These are phyloP conservation scores for Euphrasia arctica DNA, from an alignment of 305 asterid genomes.

Conservation along the genomic window DNA sequence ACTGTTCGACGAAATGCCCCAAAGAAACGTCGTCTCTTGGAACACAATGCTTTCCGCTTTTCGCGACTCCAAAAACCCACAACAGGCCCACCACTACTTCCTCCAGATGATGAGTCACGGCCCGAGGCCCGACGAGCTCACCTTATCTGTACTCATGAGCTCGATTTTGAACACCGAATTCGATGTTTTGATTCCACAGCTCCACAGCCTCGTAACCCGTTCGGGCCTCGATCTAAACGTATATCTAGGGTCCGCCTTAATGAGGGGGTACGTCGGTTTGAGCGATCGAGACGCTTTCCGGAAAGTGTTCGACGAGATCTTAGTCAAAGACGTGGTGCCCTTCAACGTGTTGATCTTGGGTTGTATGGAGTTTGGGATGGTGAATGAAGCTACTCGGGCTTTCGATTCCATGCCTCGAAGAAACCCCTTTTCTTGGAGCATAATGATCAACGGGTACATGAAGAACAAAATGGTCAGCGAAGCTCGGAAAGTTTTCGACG, in stretches of 20 bases:
- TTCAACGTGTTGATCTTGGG: slow-evolving; percentile 78
- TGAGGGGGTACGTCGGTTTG: slow-evolving; percentile 72
- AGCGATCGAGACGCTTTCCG: slow-evolving; percentile 37
- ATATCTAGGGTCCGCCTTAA: slow-evolving; percentile 72
- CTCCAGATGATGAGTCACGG: slow-evolving; percentile 41
- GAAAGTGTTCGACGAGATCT: slow-evolving; percentile 64
- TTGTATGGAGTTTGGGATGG: slow-evolving; percentile 61
- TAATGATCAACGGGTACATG: slow-evolving; percentile 63
- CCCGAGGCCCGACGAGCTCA: slow-evolving; percentile 57
- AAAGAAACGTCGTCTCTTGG: slow-evolving; percentile 67
- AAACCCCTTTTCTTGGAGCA: slow-evolving; percentile 68
- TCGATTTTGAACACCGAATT: slow-evolving; percentile 43
- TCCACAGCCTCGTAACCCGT: slow-evolving; percentile 52
- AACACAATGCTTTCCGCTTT: slow-evolving; percentile 77
- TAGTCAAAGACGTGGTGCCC: slow-evolving; percentile 58
- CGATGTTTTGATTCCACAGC: slow-evolving; percentile 48
- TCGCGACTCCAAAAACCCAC: slow-evolving; percentile 45
- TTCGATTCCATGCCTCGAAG: slow-evolving; percentile 56
- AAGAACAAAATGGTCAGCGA: slow-evolving; percentile 50
- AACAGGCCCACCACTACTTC: slow-evolving; percentile 40
- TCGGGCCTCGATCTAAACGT: slow-evolving; percentile 50
- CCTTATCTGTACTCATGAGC: slow-evolving; percentile 60
- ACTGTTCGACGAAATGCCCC: slow-evolving; percentile 75
- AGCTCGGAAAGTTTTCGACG: slow-evolving; percentile 47
- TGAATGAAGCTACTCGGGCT: slow-evolving; percentile 47